phyloP scores from a whole-genome alignment of 129 eudicot genomes.

The Kitagawia praeruptora region DNA sequence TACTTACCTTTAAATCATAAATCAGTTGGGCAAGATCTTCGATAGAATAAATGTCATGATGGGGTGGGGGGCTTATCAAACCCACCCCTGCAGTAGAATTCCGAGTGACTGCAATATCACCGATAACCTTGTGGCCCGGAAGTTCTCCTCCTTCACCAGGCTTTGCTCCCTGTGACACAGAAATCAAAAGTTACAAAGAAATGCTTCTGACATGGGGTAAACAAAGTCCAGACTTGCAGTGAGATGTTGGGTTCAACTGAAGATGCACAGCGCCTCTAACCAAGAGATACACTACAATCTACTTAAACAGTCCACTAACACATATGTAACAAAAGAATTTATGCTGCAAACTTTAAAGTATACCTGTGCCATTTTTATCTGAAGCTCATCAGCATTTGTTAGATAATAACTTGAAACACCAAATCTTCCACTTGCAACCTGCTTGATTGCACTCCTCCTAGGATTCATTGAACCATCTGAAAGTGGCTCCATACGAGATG shows the following conservation, averaged over 20 bases:
- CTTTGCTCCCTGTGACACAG: constrained; percentile 82
- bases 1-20: constrained; percentile 76
- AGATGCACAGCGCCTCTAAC: constrained; percentile 40
- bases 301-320: constrained; percentile 12
- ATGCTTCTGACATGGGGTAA: not conserved
- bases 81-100: constrained; percentile 99
- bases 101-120: constrained; percentile 90
- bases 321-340: constrained; percentile 2
- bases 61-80: constrained; percentile 97
- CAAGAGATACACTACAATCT: not conserved
- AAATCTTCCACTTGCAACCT: constrained; percentile 98
- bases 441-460: constrained; percentile 90
- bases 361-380: constrained; percentile 99
- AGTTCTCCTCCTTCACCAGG: constrained; percentile 99
- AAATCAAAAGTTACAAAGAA: constrained; percentile 13
- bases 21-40: constrained; percentile 97
- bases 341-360: not conserved
- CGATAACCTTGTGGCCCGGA: constrained; percentile 96
- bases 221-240: not conserved
- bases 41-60: constrained; percentile 94
- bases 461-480: constrained; percentile 94
- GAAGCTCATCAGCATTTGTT: constrained; percentile 92
- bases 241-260: constrained; percentile 42
- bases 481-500: constrained; percentile 94
- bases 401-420: constrained; percentile 96